Evolutionary conservation across 2,329 filamentous ascomycete species (phyloP).

Genomic region (Fusarium dimerum): DNA sequence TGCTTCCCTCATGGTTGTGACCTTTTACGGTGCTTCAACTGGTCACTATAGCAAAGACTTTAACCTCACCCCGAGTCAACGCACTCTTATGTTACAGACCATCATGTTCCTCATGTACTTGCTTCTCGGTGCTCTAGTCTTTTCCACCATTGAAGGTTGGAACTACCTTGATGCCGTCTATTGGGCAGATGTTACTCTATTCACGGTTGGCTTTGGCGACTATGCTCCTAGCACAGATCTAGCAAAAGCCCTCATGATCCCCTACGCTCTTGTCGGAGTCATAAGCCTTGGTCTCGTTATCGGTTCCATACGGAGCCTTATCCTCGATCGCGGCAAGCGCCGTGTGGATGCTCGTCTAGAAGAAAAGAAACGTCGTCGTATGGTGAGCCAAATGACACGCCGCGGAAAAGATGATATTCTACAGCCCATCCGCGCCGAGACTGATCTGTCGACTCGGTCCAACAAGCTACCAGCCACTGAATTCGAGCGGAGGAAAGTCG

Average conservation of each 20-base stretch:
- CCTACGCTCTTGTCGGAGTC: slow-evolving; percentile 80
- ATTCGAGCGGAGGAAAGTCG: slow-evolving; percentile 63
- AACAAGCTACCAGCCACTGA: slow-evolving; percentile 38
- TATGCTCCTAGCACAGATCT: slow-evolving; percentile 49
- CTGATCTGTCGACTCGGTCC: slow-evolving; percentile 6
- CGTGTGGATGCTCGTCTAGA: slow-evolving; percentile 58
- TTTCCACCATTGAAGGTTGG: slow-evolving; percentile 72
- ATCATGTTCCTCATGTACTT: slow-evolving; percentile 84
- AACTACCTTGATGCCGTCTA: slow-evolving; percentile 76
- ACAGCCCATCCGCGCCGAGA: slow-evolving; percentile 43
- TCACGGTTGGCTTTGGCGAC: slow-evolving; percentile 67
- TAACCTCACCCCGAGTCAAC: slow-evolving; percentile 73
- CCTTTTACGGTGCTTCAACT: slow-evolving; percentile 72
- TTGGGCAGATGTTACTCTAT: slow-evolving; percentile 73
- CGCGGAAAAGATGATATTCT: slow-evolving; percentile 51
- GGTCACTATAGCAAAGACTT: slow-evolving; percentile 79
- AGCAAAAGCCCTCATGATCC: slow-evolving; percentile 73
- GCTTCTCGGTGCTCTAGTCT: slow-evolving; percentile 74
- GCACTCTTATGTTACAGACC: slow-evolving; percentile 87
- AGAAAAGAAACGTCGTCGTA: slow-evolving; percentile 56
- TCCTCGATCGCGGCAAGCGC: slow-evolving; percentile 57
- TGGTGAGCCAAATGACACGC: slow-evolving; percentile 47
- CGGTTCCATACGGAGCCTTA: slow-evolving; percentile 70
- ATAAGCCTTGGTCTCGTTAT: slow-evolving; percentile 85
- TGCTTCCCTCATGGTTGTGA: slow-evolving; percentile 74